Evolutionary conservation across 2,329 filamentous ascomycete species (phyloP), one percentile per base, ranked within the genome.

Genomic region (Diaporthe aspalathi): DNA sequence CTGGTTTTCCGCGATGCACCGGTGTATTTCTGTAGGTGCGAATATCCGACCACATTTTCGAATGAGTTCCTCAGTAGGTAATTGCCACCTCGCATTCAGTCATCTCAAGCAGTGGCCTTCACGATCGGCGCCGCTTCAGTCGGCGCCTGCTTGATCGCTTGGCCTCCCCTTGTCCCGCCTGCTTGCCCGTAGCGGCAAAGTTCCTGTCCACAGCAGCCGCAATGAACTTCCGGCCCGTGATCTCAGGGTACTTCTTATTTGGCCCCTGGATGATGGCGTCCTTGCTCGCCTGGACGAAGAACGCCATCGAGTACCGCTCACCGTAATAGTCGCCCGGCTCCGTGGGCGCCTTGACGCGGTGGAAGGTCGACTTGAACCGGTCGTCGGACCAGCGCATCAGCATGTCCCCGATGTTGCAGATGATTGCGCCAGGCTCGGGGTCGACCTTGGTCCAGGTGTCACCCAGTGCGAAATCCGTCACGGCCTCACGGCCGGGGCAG

Each of bases 331-430:
- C 81, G 1, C 74, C 76, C 74, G 85, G 82, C 62, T 73, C 72
- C 11, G 54, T 68, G 22, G 72, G 72, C 24, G 72, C 72, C 40
- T 73, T 73, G 49, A 90, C 87, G 1, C 87, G 82, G 77, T 89
- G 88, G 69, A 89, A 89, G 0, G 87, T 89, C 29, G 84, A 87
- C 78, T 89, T 89, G 79, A 89, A 89, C n/a, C 87, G 82, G 75
- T 89, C 88, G 74, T 90, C 87, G 9, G 83, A 86, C 87, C 87
- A 89, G 38, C 82, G 84, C 88, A 90, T 89, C 22, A 90, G 79
- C 72, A 89, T 78, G 76, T 90, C 88, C 1, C 88, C 88, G 68
- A 89, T 86, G 73, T 88, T 89, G 76, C 87, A 89, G 11, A 90
- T 85, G 68, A 88, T 86, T 45, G 84, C 84, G 1, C 83, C 84